Base-by-base conservation (phyloP, 2,329 filamentous ascomycete genomes). In the Colletotrichum cordylinicola region DNA sequence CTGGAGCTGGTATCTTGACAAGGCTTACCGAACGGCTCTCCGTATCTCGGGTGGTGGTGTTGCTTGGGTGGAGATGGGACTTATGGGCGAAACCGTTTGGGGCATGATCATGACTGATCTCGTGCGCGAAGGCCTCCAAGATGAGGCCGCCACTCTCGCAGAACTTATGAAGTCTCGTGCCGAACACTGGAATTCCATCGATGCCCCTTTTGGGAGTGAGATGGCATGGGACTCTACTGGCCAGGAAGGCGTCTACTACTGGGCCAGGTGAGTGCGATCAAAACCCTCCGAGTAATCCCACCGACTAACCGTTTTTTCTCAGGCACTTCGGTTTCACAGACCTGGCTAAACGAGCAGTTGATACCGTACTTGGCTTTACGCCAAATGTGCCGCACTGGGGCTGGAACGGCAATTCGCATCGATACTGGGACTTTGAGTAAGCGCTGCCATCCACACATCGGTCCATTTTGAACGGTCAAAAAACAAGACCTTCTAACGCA, bases 201-300 rank as follows among this genome's bases (percentile, higher is more conserved):
- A 85, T 7, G 87, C 89, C 6, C 91, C 91, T 0, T 93, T 88
- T 75, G 91, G 90, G 0, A 91, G 89, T 66, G 91, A 92, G 80
- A 90, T 91, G 89, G 88, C 90, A 0, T 93, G 91, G 91, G 91
- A 93, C 73, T 91, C 88, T 0, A 92, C 91, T 0, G 90, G 90
- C 0, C 90, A 93, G 77, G 91, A 92, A 79, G 90, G 90, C 1
- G 89, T 92, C 0, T 92, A 91, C 75, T 90, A 90, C 74, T 92
- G 90, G 90, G 84, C 87, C 7, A 88, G 86, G 86, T 86, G 77
- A 81, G 81, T 78, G 5, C n/a, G 21, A 4, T 15, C 21, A 5
- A 3, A 15, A 18, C 10, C 9, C 39, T 9, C 5, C 9, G 39
- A 43, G 39, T 9, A 43, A 43, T 43, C 39, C 7, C 10, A 43